Conservation (phyloP, 2,329 filamentous ascomycete species). For the Phyllosticta citribraziliensis region DNA sequence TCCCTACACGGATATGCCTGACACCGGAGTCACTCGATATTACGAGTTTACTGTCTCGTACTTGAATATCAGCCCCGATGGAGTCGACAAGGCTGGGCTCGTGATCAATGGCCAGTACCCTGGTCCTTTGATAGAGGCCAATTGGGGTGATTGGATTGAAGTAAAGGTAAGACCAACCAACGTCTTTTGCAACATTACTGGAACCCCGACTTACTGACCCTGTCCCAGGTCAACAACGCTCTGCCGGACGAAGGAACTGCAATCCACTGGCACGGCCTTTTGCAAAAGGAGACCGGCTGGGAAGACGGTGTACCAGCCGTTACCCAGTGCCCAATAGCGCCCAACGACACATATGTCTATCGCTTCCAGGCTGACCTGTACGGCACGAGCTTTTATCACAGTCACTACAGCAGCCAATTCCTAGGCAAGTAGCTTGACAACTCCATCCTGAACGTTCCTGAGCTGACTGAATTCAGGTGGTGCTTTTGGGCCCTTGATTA, state of each 20-base stretch:
- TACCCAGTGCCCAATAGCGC: slow-evolving; percentile 25
- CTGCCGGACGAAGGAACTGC: slow-evolving; percentile 21
- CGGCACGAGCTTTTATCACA: slow-evolving; percentile 19
- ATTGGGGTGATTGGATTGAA: slow-evolving; percentile 23
- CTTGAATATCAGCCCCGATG: slow-evolving; percentile 16
- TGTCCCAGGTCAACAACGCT: slow-evolving; percentile 2
- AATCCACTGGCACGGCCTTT: slow-evolving; percentile 25
- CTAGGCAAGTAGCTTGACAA: not conserved
- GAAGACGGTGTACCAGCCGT: slow-evolving; percentile 27
- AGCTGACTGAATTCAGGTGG: slow-evolving; percentile 16
- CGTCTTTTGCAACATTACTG: not conserved
- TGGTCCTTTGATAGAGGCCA: slow-evolving; percentile 23
- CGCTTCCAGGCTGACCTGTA: slow-evolving; percentile 21
- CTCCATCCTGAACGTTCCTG: not conserved
- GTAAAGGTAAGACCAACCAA: slow-evolving; percentile 9
- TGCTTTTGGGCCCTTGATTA: slow-evolving; percentile 19
- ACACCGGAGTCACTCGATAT: not conserved
- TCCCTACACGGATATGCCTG: slow-evolving; percentile 2
- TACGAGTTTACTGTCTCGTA: slow-evolving; percentile 12
- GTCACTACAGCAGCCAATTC: slow-evolving; percentile 20
- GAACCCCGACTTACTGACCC: not conserved
- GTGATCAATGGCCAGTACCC: slow-evolving; percentile 24
- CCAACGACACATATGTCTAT: slow-evolving; percentile 20
- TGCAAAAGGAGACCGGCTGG: slow-evolving; percentile 22
- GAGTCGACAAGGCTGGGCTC: slow-evolving; percentile 20